Conservation (phyloP, 1,284 basidiomycete species). For the Pterulicium gracile region DNA sequence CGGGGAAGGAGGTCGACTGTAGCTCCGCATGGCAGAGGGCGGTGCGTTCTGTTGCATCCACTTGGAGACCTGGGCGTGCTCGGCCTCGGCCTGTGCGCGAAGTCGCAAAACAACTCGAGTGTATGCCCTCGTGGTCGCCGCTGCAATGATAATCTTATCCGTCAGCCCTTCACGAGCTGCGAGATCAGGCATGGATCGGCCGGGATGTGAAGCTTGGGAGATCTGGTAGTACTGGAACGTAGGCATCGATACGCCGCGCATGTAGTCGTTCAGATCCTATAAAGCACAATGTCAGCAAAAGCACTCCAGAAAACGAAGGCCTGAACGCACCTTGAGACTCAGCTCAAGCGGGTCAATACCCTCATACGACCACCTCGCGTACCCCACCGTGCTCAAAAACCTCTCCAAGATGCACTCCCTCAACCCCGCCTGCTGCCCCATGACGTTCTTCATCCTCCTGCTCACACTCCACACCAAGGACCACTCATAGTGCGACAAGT, state of each 20-base stretch:
- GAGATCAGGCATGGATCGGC: slow-evolving; percentile 21
- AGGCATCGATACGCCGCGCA: slow-evolving; percentile 66
- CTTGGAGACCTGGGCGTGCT: slow-evolving; percentile 15
- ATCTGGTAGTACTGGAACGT: slow-evolving; percentile 55
- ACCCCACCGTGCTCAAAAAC: slow-evolving; percentile 59
- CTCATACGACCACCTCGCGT: slow-evolving; percentile 49
- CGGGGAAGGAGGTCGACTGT: slow-evolving; percentile 58
- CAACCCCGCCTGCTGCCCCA: slow-evolving; percentile 38
- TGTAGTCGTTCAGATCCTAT: slow-evolving; percentile 67
- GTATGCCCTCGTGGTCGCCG: slow-evolving; percentile 55
- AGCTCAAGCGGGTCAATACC: slow-evolving; percentile 49
- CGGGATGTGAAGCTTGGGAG: slow-evolving; percentile 42
- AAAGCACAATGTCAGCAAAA: slow-evolving; percentile 7
- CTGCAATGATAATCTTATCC: slow-evolving; percentile 35
- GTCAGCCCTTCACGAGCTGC: slow-evolving; percentile 20
- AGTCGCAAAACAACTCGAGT: slow-evolving; percentile 65
- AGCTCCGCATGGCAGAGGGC: slow-evolving; percentile 10
- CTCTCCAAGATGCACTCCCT: slow-evolving; percentile 56
- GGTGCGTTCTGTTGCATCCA: slow-evolving; percentile 2
- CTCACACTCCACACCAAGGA: slow-evolving; percentile 42
- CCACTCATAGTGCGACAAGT: slow-evolving; percentile 60
- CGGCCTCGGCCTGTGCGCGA: slow-evolving; percentile 59
- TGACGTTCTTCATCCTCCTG: slow-evolving; percentile 34
- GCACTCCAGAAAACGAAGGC: slow-evolving; percentile 5
- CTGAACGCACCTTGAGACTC: slow-evolving; percentile 40